Conservation (phyloP, 148 eudicot genomes). For the Heliosperma pusillum region DNA sequence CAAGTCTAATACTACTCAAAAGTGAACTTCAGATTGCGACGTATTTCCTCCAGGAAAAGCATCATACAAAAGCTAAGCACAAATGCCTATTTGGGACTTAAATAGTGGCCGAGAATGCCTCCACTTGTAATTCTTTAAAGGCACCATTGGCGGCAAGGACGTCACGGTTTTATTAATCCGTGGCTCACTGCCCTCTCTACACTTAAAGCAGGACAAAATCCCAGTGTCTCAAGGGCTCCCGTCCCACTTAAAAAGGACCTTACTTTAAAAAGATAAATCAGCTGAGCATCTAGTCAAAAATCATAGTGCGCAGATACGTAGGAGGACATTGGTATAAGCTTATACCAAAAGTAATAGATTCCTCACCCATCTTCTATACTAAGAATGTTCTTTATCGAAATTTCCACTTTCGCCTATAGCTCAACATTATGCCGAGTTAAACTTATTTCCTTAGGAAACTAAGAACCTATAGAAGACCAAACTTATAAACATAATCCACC, state of each 20-base stretch:
- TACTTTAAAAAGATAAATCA: neutral
- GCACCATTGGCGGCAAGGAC: constrained; percentile 2
- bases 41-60: constrained; percentile 12
- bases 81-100: neutral
- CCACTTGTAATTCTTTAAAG: constrained; percentile 12
- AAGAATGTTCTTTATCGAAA: constrained; percentile 7
- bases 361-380: neutral
- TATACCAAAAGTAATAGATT: neutral
- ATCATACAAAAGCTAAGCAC: constrained; percentile 7
- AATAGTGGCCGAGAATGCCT: constrained; percentile 22
- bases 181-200: neutral
- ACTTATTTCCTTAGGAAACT: neutral
- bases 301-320: constrained; percentile 6
- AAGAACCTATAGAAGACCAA: neutral
- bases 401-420: constrained; percentile 12
- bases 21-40: constrained; percentile 5
- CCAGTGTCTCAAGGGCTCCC: neutral
- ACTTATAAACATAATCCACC: neutral
- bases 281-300: constrained; percentile 17
- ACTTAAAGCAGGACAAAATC: neutral
- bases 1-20: constrained; percentile 8
- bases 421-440: neutral
- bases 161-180: neutral
- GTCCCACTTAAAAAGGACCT: neutral
- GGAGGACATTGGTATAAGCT: constrained; percentile 12